phyloP scores from a whole-genome alignment of 2,329 filamentous ascomycete species.

The Cladophialophora immunda region DNA sequence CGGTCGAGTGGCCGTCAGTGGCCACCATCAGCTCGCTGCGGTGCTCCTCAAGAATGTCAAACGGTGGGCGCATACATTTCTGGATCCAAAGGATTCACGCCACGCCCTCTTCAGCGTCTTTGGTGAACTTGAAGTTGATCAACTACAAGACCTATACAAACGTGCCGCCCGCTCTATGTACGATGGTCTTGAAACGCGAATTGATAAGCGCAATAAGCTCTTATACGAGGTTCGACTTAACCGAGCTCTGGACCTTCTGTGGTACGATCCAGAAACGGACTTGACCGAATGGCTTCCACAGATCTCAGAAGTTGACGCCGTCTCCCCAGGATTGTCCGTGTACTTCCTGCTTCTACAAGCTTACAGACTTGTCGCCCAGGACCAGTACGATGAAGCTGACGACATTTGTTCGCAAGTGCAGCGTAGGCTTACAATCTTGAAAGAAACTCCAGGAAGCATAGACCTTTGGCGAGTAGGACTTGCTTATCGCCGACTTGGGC shows the following conservation, averaged over 20 bases:
- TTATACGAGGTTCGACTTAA: conserved; percentile 36
- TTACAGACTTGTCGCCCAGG: conserved; percentile 31
- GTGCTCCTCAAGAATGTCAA: conserved; percentile 24
- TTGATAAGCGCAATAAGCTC: conserved; percentile 32
- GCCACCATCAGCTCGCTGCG: conserved; percentile 25
- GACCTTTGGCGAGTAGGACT: conserved; percentile 34
- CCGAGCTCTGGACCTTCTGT: conserved; percentile 34
- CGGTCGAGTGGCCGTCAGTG: conserved; percentile 29
- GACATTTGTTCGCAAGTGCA: conserved; percentile 23
- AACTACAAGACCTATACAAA: conserved; percentile 29
- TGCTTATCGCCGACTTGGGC: conserved; percentile 35
- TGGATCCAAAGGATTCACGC: conserved; percentile 28
- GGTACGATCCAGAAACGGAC: conserved; percentile 30
- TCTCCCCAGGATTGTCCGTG: conserved; percentile 24
- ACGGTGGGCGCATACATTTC: conserved; percentile 28
- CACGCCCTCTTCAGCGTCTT: conserved; percentile 32
- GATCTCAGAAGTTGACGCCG: conserved; percentile 29
- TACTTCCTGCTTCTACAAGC: conserved; percentile 35
- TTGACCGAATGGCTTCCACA: conserved; percentile 30
- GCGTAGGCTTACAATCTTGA: conserved; percentile 21
- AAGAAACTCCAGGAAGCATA: conserved; percentile 22
- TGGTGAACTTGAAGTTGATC: conserved; percentile 27
- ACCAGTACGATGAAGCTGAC: conserved; percentile 19
- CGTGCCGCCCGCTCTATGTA: conserved; percentile 31
- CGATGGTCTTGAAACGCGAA: conserved; percentile 31